Evolutionary conservation across 306 rosid genomes (phyloP), one percentile per base, ranked within the genome.

Genomic region (Castanopsis chinensis): DNA sequence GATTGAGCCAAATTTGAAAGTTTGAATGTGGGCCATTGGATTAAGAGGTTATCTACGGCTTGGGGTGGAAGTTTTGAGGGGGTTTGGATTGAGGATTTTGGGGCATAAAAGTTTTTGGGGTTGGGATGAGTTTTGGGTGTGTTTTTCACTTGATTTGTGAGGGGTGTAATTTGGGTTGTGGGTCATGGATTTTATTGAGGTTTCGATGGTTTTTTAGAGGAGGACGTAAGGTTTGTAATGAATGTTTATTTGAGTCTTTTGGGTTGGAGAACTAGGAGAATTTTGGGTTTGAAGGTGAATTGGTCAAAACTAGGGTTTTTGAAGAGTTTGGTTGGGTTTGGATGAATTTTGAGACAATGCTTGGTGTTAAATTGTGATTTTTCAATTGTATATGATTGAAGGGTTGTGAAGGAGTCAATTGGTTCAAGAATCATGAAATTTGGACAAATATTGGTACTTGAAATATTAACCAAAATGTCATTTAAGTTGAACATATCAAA

Each of bases 1-100:
- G 91, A 87, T 85, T 74, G 43, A 11, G 4, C 0, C 17, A 5
- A 1, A 2, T 18, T 25, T 6, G 0, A 5, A 17, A 10, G 4
- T 71, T 80, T 85, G 28, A 74, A 85, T 23, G 45, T 51, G 69
- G 3, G 53, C 79, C 87, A 54, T 87, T 80, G 69, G 88, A 87
- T 87, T 11, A 3, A 0, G 0, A 5, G 5, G 33, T 58, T 19
- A 77, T 87, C 73, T 4, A 83, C 87, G 87, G 87, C 14, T 32
- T 74, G 7, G 5, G 70, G 30, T 65, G 73, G 59, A 35, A 5
- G 69, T 23, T 63, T 1, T 74, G 59, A n/a, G 8, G 56, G n/a
- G 56, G 76, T 32, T 21, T 61, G 15, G 82, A 83, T 73, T 74
- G 21, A 37, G 73, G 23, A 21, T 33, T 51, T 1, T 1, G 1